These are phyloP conservation scores for Noccaea caerulescens DNA, from an alignment of 345 rosid species.

Conservation along the genomic window DNA sequence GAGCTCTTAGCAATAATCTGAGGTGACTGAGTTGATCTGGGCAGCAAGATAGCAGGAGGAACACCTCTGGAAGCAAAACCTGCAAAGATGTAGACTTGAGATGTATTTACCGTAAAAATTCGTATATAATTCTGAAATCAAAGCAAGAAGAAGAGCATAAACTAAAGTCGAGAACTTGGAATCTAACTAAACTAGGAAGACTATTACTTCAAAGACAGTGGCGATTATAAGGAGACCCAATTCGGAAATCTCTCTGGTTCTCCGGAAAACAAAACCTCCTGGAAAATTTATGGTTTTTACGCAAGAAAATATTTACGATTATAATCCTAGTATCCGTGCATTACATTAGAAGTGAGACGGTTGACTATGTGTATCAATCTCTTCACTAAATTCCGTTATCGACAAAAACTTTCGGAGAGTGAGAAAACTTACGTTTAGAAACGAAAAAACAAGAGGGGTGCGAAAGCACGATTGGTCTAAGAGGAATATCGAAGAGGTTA, in stretches of 20 bases:
- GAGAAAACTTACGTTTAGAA: conserved; percentile 33
- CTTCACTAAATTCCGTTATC: not conserved
- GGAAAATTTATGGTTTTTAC: not conserved
- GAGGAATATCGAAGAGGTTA: conserved; percentile 26
- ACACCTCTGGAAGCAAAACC: conserved; percentile 51
- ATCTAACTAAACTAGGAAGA: not conserved
- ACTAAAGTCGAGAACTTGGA: not conserved
- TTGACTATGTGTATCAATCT: not conserved
- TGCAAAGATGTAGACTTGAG: conserved; percentile 37
- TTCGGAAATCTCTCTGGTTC: not conserved
- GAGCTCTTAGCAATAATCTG: conserved; percentile 51
- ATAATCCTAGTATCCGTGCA: not conserved
- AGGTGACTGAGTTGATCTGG: conserved; percentile 36
- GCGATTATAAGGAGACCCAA: too few relatives aligned
- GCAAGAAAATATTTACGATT: not conserved
- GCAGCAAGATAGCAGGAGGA: conserved; percentile 46
- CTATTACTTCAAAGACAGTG: too few relatives aligned
- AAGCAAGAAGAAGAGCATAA: conserved; percentile 15
- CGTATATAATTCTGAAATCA: not conserved
- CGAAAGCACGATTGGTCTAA: conserved; percentile 34
- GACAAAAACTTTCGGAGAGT: not conserved
- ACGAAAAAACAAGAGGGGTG: conserved; percentile 16
- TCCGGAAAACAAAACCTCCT: conserved; percentile 11
- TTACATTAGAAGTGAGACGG: not conserved
- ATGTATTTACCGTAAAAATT: not conserved